phyloP scores from a whole-genome alignment of 345 rosid genomes.

The Combretum micranthum region DNA sequence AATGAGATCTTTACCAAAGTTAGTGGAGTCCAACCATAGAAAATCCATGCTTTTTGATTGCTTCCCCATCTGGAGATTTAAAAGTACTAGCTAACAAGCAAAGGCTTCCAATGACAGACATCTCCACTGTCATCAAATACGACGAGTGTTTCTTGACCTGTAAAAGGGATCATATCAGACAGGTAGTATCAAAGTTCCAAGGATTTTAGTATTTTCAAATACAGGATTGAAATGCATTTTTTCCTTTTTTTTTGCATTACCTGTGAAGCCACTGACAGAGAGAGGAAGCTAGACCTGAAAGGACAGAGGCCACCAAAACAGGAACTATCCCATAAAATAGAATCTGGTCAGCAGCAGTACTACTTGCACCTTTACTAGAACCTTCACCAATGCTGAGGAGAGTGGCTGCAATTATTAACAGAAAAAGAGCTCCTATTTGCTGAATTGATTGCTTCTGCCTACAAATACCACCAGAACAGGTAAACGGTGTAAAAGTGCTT shows the following conservation, averaged over 20 bases:
- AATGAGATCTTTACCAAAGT: conserved; percentile 50
- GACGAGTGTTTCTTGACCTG: conserved; percentile 96
- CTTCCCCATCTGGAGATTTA: conserved; percentile 97
- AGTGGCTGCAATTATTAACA: conserved; percentile 84
- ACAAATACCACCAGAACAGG: conserved; percentile 11
- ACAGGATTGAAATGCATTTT: background rate
- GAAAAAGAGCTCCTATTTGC: conserved; percentile 80
- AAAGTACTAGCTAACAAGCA: conserved; percentile 73
- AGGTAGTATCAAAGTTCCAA: conserved; percentile 1
- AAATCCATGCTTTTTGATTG: conserved; percentile 72
- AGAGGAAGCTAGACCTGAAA: conserved; percentile 94
- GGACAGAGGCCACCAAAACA: conserved; percentile 88
- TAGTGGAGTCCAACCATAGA: conserved; percentile 91
- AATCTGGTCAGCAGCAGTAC: conserved; percentile 48
- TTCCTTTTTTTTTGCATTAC: conserved; percentile 21
- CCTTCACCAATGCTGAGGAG: conserved; percentile 96
- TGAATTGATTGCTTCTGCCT: conserved; percentile 93
- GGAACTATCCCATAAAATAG: conserved; percentile 88
- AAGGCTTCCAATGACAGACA: conserved; percentile 92
- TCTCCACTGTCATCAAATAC: conserved; percentile 93
- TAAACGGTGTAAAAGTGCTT: too few species aligned
- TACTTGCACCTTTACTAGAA: conserved; percentile 56
- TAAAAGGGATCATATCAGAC: conserved; percentile 4
- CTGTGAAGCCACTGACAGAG: conserved; percentile 98
- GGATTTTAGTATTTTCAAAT: background rate